Base-by-base conservation (phyloP, 768 basidiomycete species). In the Pulveroboletus sp. region DNA sequence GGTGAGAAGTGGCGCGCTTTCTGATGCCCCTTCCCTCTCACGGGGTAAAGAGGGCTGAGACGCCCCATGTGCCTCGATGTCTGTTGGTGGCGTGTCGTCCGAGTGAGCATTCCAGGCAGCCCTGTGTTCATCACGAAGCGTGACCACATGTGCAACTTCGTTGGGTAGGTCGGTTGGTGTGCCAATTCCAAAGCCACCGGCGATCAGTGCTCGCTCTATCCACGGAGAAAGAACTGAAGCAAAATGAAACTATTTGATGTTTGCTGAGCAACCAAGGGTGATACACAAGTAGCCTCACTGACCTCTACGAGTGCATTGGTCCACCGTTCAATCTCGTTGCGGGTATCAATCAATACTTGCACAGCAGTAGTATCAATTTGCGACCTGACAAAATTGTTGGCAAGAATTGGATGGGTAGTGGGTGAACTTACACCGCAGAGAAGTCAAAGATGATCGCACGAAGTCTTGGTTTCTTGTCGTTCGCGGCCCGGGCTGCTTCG, bases 381-480 rank as follows among this genome's bases (percentile, higher is more conserved):
- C 39, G 82, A 84, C 49, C 87, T 90, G 64, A 14, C 40, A 29
- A 29, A 45, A 42, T n/a, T 0, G 9, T 23, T 14, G 42, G 51
- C 27, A 45, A 52, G 20, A 45, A 38, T 31, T 31, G 11, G 40
- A 35, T 31, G 13, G 2, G 17, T 29, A 34, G 33, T 25, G 29
- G 1, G 33, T 13, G 9, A 33, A 8, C 63, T 65, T 63, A 88
- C 80, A 94, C 87, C 29, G 80, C 72, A 27, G 91, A 84, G 62
- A 98, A 92, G 66, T 99, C 97, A 17, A 98, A 73, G 24, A 99
- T 87, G 56, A 99, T 79, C 12, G 95, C 93, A 47, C 84, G 84
- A 39, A 98, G 72, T 19, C 72, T 62, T 0, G 94, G 91, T 60
- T 77, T 82, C 23, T 71, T 61, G 51, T 88, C 79, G 34, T 73